A percentile compares a stretch with the other conserved stretches of the same genome.
Evolutionary conservation across 164 flowering plant species (phyloP).

Genomic region (Macadamia tetraphylla): DNA sequence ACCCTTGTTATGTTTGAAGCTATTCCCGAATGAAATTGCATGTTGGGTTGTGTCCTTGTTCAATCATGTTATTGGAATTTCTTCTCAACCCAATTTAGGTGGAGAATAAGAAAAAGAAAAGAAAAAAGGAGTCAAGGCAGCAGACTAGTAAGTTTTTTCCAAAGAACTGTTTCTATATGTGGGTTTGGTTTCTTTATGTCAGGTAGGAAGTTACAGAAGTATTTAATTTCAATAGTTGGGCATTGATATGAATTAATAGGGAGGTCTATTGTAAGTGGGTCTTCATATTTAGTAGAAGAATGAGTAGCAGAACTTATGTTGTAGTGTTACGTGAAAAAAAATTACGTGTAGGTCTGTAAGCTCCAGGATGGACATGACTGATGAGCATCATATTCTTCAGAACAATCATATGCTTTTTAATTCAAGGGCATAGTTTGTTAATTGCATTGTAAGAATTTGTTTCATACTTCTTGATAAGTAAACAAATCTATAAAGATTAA

Average conservation of each 20-base stretch:
- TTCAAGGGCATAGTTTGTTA: too few species aligned
- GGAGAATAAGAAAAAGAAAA: too few species aligned
- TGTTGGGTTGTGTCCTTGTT: background rate
- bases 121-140: too few species aligned
- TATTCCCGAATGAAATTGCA: slow-evolving; percentile 9
- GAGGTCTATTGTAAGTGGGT: background rate
- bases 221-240: background rate
- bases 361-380: too few species aligned
- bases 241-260: background rate
- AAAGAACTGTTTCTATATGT: background rate
- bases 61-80: background rate
- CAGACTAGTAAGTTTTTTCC: background rate
- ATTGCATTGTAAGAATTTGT: too few species aligned
- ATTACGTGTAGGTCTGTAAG: too few species aligned
- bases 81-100: background rate
- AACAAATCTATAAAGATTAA: too few species aligned
- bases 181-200: background rate
- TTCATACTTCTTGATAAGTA: too few species aligned
- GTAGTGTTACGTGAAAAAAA: too few species aligned
- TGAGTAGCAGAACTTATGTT: too few species aligned
- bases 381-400: too few species aligned
- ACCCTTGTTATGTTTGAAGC: slow-evolving; percentile 15
- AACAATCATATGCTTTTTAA: too few species aligned
- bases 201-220: background rate
- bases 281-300: background rate